Percentiles rank a stretch among this genome's conserved stretches.
Conservation (phyloP, 202 grass and related monocot species). For the Zoysia matrella region DNA sequence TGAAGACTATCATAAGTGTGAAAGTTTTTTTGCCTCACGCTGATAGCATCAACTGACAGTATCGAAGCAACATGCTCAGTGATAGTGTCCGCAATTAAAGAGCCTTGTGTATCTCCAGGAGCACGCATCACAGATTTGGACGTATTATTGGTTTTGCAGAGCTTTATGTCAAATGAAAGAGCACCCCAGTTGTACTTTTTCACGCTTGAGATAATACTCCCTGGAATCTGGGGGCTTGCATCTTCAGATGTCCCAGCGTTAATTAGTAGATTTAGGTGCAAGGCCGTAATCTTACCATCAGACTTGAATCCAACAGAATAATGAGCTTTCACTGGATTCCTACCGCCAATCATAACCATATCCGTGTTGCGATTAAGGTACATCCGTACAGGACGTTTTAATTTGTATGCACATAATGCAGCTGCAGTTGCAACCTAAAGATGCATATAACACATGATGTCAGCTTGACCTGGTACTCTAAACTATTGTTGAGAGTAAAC, state of each 20-base stretch:
- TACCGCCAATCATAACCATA: conserved; percentile 74
- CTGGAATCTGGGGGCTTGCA: conserved; percentile 54
- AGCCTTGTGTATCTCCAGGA: conserved; percentile 78
- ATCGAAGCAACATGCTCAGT: conserved; percentile 77
- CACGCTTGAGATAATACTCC: conserved; percentile 35
- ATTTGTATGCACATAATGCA: conserved; percentile 69
- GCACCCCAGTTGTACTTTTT: too few relatives aligned
- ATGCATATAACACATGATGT: conserved; percentile 7
- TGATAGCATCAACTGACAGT: conserved; percentile 53
- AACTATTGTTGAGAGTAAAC: too few relatives aligned
- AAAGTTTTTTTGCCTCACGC: conserved; percentile 69
- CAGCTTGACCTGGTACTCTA: too few relatives aligned
- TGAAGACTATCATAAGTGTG: conserved; percentile 66
- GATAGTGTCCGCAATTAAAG: conserved; percentile 79
- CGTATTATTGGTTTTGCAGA: too few relatives aligned
- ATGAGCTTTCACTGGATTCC: conserved; percentile 70
- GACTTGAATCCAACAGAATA: conserved; percentile 85
- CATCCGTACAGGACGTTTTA: conserved; percentile 67
- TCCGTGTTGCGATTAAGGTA: conserved; percentile 78
- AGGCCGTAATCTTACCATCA: conserved; percentile 75
- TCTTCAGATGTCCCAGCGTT: conserved; percentile 78
- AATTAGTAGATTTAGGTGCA: conserved; percentile 66
- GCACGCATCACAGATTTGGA: conserved; percentile 81
- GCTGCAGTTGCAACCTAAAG: conserved; percentile 73
- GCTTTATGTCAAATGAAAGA: too few relatives aligned